Evolutionary conservation across 2,329 filamentous ascomycete genomes (phyloP).

Genomic region (Neoarthrinium moseri): DNA sequence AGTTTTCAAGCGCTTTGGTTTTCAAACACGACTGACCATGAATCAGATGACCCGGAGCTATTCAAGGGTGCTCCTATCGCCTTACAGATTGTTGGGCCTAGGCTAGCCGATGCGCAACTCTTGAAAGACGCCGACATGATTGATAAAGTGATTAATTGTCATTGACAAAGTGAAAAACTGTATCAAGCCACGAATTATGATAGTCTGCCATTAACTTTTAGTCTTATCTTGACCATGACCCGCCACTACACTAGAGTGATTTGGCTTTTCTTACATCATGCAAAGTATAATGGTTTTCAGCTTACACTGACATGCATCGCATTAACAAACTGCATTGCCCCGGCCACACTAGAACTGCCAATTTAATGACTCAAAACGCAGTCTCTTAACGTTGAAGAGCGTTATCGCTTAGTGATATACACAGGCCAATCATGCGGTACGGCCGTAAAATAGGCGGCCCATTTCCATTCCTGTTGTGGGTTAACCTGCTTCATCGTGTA

Average conservation of each 20-base stretch:
- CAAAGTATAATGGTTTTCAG: no score
- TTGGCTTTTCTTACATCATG: no score
- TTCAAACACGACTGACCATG: slow-evolving; percentile 7
- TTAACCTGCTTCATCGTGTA: slow-evolving; percentile 16
- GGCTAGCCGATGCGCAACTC: slow-evolving; percentile 30
- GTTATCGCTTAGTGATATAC: slow-evolving; percentile 12
- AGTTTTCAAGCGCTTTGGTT: neutral
- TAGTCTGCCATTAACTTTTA: no score
- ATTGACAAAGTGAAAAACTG: no score
- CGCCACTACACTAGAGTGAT: no score
- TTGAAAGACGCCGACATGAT: slow-evolving; percentile 27
- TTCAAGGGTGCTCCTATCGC: slow-evolving; percentile 31
- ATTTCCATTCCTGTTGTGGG: slow-evolving; percentile 14
- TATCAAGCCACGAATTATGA: no score
- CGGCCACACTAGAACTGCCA: no score
- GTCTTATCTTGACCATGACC: no score
- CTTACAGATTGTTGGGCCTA: slow-evolving; percentile 29
- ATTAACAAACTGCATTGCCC: no score
- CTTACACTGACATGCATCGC: no score
- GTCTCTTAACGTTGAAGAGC: no score
- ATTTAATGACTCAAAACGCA: no score
- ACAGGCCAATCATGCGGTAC: slow-evolving; percentile 16
- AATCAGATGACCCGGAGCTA: slow-evolving; percentile 29
- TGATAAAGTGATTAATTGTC: slow-evolving; percentile 24
- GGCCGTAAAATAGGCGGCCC: slow-evolving; percentile 12